Evolutionary conservation across 768 basidiomycete genomes (phyloP).

Genomic region (Tubosaeta sp.): DNA sequence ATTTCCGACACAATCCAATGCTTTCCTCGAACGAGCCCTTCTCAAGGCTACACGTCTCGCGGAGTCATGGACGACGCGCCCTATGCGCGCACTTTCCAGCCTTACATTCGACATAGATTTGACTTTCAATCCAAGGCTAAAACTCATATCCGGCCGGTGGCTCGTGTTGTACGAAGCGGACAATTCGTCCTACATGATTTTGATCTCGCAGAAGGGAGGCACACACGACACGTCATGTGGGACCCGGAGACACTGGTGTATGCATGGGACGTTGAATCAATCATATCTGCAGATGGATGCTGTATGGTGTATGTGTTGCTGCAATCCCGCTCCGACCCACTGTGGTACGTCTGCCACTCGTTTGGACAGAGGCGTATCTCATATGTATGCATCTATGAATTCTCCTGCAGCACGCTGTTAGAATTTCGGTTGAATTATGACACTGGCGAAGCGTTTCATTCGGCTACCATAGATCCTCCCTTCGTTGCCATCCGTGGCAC

Average conservation of each 20-base stretch:
- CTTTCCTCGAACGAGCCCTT: background rate
- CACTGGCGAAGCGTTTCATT: too few relatives aligned
- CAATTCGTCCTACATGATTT: background rate
- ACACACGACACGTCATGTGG: background rate
- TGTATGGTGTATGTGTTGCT: background rate
- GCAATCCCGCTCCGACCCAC: too few relatives aligned
- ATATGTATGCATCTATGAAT: too few relatives aligned
- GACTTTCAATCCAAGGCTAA: too few relatives aligned
- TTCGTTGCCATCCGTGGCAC: background rate
- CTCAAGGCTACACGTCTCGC: background rate
- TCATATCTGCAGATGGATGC: background rate
- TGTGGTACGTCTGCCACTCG: background rate
- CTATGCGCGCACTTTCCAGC: background rate
- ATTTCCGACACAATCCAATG: background rate
- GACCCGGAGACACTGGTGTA: too few relatives aligned
- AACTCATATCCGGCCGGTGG: constrained; percentile 1
- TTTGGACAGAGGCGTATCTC: too few relatives aligned
- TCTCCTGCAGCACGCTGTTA: background rate
- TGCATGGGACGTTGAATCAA: background rate
- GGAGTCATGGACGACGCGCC: background rate
- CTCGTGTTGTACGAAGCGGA: background rate
- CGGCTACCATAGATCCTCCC: too few relatives aligned
- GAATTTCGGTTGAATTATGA: too few relatives aligned
- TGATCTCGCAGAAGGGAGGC: background rate
- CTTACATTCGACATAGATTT: background rate